A percentile compares a stretch with the other conserved stretches of the same genome.
Evolutionary conservation across 352 stramenopile genomes (phyloP).

Genomic region (Globisporangium spiculum): DNA sequence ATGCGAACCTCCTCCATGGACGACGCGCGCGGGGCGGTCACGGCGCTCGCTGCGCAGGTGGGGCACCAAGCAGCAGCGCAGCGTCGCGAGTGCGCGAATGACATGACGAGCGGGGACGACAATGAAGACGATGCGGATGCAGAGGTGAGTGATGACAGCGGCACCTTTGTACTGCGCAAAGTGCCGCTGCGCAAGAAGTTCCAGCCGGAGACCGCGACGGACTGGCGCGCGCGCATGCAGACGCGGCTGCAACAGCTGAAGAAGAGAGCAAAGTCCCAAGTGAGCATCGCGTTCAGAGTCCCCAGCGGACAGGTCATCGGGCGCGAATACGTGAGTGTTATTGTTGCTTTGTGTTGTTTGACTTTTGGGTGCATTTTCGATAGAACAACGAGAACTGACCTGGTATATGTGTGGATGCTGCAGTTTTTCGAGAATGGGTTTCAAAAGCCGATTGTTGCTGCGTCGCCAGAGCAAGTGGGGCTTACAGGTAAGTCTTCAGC

Average conservation of each 20-base stretch:
- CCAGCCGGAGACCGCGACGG: conserved; percentile 16
- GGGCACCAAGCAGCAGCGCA: background rate
- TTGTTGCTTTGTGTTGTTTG: background rate
- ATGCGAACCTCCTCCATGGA: background rate
- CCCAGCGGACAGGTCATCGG: conserved; percentile 3
- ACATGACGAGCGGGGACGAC: conserved; percentile 10
- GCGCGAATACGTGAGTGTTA: conserved; percentile 10
- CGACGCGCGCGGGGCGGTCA: background rate
- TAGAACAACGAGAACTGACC: background rate
- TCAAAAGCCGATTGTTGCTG: conserved; percentile 21
- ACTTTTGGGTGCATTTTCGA: background rate
- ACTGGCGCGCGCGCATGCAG: conserved; percentile 25
- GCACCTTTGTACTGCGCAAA: background rate
- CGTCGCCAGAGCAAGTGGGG: conserved; percentile 23
- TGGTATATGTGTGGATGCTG: background rate
- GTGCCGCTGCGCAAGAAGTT: conserved; percentile 9
- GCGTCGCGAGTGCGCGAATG: conserved; percentile 5
- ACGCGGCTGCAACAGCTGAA: conserved; percentile 18
- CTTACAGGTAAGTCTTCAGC: conserved; percentile 18
- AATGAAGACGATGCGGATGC: conserved; percentile 9
- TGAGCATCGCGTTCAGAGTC: conserved; percentile 4
- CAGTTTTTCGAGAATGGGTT: conserved; percentile 31
- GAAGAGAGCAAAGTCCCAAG: background rate
- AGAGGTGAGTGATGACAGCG: background rate
- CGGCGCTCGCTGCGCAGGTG: background rate